Evolutionary conservation across 2,329 filamentous ascomycete species (phyloP).

Genomic region (Calonectria multiphialidica): DNA sequence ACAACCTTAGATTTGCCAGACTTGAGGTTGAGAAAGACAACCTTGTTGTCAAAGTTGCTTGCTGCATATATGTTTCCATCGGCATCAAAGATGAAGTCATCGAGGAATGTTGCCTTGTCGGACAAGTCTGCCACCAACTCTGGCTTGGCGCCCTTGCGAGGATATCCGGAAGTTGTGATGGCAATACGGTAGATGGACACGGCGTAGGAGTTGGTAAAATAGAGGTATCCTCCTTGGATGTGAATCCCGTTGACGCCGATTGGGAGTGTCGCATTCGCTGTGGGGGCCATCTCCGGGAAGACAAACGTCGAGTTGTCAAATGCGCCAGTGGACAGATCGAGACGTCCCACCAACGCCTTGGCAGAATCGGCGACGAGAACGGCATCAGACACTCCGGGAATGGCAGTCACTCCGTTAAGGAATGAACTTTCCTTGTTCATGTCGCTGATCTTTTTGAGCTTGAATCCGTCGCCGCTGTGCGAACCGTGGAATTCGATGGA

Average conservation of each 20-base stretch:
- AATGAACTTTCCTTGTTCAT: conserved; percentile 18
- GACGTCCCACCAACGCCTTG: conserved; percentile 20
- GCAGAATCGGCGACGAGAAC: conserved; percentile 30
- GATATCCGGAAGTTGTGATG: conserved; percentile 27
- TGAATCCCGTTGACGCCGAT: conserved; percentile 37
- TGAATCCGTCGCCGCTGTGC: neutral
- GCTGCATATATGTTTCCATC: conserved; percentile 35
- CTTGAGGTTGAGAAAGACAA: conserved; percentile 30
- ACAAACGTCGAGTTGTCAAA: conserved; percentile 24
- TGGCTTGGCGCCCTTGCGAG: conserved; percentile 28
- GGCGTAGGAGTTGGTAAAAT: conserved; percentile 32
- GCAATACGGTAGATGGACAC: conserved; percentile 30
- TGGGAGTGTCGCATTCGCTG: neutral
- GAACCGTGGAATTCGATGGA: conserved; percentile 18
- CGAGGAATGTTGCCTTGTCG: conserved; percentile 20
- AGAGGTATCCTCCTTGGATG: conserved; percentile 25
- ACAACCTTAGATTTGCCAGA: conserved; percentile 29
- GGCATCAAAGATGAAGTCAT: conserved; percentile 37
- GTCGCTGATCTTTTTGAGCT: conserved; percentile 27
- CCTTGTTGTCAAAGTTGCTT: conserved; percentile 37
- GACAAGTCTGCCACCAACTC: conserved; percentile 37
- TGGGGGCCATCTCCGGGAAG: conserved; percentile 27
- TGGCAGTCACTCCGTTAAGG: conserved; percentile 23
- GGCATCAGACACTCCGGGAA: conserved; percentile 19
- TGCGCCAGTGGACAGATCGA: conserved; percentile 19